Base-by-base conservation (phyloP, 169 alveolate genomes). In the Plasmodium coatneyi region DNA sequence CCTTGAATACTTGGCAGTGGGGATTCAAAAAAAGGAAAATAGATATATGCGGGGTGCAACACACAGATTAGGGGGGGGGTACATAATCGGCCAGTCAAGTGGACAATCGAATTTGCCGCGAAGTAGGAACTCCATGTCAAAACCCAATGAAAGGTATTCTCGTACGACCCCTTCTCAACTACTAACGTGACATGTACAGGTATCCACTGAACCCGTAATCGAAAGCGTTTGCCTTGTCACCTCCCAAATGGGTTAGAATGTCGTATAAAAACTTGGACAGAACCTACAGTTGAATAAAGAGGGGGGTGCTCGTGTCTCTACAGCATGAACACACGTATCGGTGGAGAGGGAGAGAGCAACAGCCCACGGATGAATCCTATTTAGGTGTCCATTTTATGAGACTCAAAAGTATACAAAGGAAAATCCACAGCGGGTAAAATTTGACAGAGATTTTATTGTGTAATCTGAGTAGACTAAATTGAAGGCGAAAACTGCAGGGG, bases 161-260 rank as follows among this genome's bases (percentile, higher is more conserved):
- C 28, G 5, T 25, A 41, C 28, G 22, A 28, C 22, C 60, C 19
- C 60, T 36, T 25, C 79, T 84, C 54, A 3, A 60, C 16, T 83
- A 5, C 83, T 78, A 87, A 87, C 93, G 16, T 3, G 80, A 76
- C 82, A 87, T 87, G 81, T 87, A 87, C 19, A 87, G 39, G 19
- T 32, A 54, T n/a, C 93, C 93, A 30, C 87, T 87, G 32, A 78
- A 19, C 2, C 93, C 93, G 46, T 87, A 87, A 60, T 87, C 87
- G 74, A 78, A 87, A 22, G 87, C 22, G 71, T 87, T 87, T 52
- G 81, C 46, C 25, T 49, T 80, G 71, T 87, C 87, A 19, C 34
- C 74, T 7, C 81, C 80, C 43, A 87, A 52, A 78, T 79, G 41
- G 56, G 93, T 87, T 30, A 39, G 25, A 76, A 78, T 54, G 32